phyloP scores from a whole-genome alignment of 2,329 filamentous ascomycete genomes.

The Fusarium oligoseptatum region DNA sequence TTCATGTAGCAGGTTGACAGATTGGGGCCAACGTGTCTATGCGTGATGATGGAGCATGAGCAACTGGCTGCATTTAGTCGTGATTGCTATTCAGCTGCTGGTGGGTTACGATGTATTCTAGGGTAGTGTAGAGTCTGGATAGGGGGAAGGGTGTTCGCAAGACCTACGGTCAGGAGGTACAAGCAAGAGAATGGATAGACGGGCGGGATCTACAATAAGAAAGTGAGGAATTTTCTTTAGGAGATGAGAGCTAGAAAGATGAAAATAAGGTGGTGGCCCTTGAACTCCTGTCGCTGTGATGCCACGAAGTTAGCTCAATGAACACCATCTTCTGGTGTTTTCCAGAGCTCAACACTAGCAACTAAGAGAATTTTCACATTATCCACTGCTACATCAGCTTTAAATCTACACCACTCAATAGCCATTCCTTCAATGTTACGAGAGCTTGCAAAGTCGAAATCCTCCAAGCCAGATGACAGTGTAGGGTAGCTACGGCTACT shows the following conservation, averaged over 20 bases:
- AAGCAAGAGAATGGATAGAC: neutral
- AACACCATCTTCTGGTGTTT: neutral
- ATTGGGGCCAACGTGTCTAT: neutral
- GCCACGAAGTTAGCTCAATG: neutral
- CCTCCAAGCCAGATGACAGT: neutral
- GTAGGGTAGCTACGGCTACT: neutral
- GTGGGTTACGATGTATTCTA: neutral
- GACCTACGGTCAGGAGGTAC: neutral
- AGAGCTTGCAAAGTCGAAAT: neutral
- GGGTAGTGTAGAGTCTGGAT: neutral
- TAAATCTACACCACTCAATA: neutral
- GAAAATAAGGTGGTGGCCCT: neutral
- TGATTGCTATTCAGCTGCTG: too few species aligned
- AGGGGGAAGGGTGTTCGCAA: neutral
- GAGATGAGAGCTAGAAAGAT: neutral
- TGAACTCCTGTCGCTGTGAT: neutral
- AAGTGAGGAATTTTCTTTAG: too few species aligned
- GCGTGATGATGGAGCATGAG: too few species aligned
- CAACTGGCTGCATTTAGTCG: too few species aligned
- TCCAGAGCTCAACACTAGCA: neutral
- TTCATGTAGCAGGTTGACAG: neutral
- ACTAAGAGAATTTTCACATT: too few species aligned
- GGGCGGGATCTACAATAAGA: too few species aligned
- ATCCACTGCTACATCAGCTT: neutral
- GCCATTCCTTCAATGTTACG: neutral